Conservation (phyloP, 2,329 filamentous ascomycete genomes). For the Botrytis sinoallii region DNA sequence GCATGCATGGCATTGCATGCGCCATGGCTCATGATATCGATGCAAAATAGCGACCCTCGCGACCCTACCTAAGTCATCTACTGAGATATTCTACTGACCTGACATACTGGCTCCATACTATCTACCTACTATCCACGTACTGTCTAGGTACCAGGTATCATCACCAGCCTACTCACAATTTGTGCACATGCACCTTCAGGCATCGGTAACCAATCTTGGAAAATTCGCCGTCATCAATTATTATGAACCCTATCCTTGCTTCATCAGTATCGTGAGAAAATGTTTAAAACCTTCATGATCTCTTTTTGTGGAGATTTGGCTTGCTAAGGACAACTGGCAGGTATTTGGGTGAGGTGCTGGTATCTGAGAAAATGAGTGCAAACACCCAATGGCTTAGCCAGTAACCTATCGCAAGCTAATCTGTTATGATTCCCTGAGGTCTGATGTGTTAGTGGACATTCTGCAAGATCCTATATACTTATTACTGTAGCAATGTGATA, state of each 20-base stretch:
- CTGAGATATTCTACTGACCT: background rate
- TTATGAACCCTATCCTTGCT: conserved; percentile 11
- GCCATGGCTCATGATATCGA: background rate
- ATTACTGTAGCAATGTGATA: background rate
- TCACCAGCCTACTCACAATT: background rate
- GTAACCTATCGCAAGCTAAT: background rate
- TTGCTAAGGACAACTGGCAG: conserved; percentile 13
- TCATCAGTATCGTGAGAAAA: conserved; percentile 2
- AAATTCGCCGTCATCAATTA: background rate
- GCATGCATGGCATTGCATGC: background rate
- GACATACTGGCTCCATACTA: background rate
- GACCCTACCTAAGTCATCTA: background rate
- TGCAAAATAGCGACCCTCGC: background rate
- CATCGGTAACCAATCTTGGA: background rate
- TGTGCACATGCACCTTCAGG: conserved; percentile 7
- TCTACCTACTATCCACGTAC: background rate
- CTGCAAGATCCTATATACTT: background rate
- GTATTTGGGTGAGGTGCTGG: background rate
- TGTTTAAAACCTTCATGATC: conserved; percentile 1
- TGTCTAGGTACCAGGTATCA: background rate
- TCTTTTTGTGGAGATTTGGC: background rate
- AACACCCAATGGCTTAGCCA: background rate
- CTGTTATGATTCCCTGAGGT: background rate
- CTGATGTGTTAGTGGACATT: background rate
- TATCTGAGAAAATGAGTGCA: background rate